phyloP scores from a whole-genome alignment of 306 rosid genomes.

The cucumber (Cucumis sativus) region Cucumber_9930_V3 NC_026656.2:15667001-15667500 shows the following conservation, averaged over 20 bases:
- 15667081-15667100: no score
- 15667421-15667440: not conserved
- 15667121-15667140: no score
- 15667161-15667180: no score
- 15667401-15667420: not conserved
- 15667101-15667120: no score
- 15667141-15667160: no score
- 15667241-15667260: not conserved
- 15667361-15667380: not conserved
- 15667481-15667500: not conserved
- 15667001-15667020: not conserved
- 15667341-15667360: constrained; percentile 1
- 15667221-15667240: not conserved
- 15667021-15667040: no score
- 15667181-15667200: no score
- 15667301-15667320: not conserved
- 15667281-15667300: not conserved
- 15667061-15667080: no score
- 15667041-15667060: no score
- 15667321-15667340: not conserved
- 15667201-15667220: no score
- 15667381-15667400: no score
- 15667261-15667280: not conserved
- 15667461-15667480: not conserved
- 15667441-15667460: not conserved